These are phyloP conservation scores for Herpetomonas tarakana DNA, from an alignment of 208 protist species.

Conservation along the genomic window DNA sequence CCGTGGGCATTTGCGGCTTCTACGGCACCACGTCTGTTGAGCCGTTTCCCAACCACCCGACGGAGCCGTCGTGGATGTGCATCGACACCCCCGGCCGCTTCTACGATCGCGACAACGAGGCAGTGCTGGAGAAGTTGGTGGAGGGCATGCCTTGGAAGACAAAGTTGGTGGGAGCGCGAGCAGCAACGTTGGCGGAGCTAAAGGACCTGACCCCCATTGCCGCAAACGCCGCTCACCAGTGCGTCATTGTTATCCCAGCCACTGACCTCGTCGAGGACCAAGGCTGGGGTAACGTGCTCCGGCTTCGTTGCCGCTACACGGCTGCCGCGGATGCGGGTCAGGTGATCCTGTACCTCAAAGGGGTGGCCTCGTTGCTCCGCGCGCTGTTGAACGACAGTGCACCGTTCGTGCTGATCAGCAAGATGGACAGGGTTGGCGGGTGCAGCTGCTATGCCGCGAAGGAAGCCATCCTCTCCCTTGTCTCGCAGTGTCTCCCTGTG, in stretches of 20 bases:
- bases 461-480: slow-evolving; percentile 29
- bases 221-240: slow-evolving; percentile 65
- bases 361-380: slow-evolving; percentile 40
- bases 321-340: slow-evolving; percentile 35
- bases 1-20: slow-evolving; percentile 75
- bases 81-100: slow-evolving; percentile 80
- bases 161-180: slow-evolving; percentile 36
- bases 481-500: slow-evolving; percentile 60
- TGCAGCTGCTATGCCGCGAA: slow-evolving; percentile 33
- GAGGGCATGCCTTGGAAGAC: slow-evolving; percentile 72
- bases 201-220: slow-evolving; percentile 32
- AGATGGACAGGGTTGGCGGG: slow-evolving; percentile 83
- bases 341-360: slow-evolving; percentile 47
- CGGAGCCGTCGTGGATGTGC: slow-evolving; percentile 63
- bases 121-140: slow-evolving; percentile 47
- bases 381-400: slow-evolving; percentile 50
- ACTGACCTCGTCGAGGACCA: slow-evolving; percentile 70
- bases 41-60: slow-evolving; percentile 64
- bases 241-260: slow-evolving; percentile 67
- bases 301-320: slow-evolving; percentile 41
- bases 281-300: slow-evolving; percentile 59
- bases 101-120: slow-evolving; percentile 34
- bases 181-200: slow-evolving; percentile 29
- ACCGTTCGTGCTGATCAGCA: slow-evolving; percentile 70
- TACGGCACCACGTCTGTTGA: slow-evolving; percentile 74